Base-by-base conservation (phyloP, 2,329 filamentous ascomycete genomes). In the Fusarium brachygibbosum region DNA sequence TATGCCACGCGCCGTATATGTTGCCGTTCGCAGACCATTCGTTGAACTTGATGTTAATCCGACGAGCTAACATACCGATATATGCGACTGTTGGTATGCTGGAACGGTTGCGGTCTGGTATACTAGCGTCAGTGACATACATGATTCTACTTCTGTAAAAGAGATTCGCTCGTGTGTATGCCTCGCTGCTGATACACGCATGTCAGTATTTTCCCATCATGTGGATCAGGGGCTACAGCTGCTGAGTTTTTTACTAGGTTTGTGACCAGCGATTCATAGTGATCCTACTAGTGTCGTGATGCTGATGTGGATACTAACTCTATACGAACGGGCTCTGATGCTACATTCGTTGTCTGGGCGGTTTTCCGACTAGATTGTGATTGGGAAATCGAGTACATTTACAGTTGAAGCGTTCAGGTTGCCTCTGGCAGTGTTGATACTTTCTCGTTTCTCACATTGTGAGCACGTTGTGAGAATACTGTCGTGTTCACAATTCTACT, bases 381-480 rank as follows among this genome's bases (percentile, higher is more conserved):
- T 6, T 14, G 37, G 11, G 14, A 21, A 40, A 12, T 28, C 16
- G 16, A 28, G 14, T 12, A 12, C 6, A 4, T 28, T 17, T 28
- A 5, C 6, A 42, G 5, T n/a, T 4, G 10, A 42, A 25, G 10
- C 11, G 23, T n/a, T 2, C 11, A 29, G 9, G 9, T 8, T 17
- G 14, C 23, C 14, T 14, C 23, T 17, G 5, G 5, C 4, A 10
- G 3, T 2, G 14, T 10, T 1, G 11, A 2, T 6, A 25, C 2
- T 17, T 25, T 2, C 9, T 25, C 8, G 7, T 25, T 19, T 11
- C 19, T 7, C 37, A 14, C 12, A 14, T 23, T 4, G 7, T 41
- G 21, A 23, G 19, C 17, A 12, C 9, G 9, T 8, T 10, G 9
- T 29, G 9, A 29, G 8, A 29, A 12, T 29, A 29, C 9, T 10